These are phyloP conservation scores for Angomonas ambiguus DNA, from an alignment of 208 protist genomes.

Conservation along the genomic window DNA sequence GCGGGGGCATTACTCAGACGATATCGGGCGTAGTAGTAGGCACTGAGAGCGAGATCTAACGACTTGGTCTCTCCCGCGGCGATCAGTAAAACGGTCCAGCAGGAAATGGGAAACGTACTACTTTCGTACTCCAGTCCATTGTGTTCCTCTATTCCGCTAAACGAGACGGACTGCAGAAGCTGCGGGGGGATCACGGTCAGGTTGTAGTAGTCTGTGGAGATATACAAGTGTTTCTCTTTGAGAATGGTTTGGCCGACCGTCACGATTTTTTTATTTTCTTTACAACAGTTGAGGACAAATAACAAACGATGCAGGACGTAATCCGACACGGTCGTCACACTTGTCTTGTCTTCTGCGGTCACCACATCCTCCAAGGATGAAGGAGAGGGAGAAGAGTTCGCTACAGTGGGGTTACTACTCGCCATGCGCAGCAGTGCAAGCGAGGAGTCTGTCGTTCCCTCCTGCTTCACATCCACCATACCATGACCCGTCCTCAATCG, in stretches of 20 bases:
- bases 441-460: not conserved
- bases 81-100: constrained; percentile 72
- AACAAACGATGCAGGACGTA: constrained; percentile 36
- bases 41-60: constrained; percentile 50
- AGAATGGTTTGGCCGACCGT: constrained; percentile 33
- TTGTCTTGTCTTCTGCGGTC: not conserved
- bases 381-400: too few species aligned
- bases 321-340: constrained; percentile 12
- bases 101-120: constrained; percentile 9
- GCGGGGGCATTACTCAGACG: constrained; percentile 9
- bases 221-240: not conserved
- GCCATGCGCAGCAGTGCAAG: constrained; percentile 1
- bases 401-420: not conserved
- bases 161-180: too few species aligned
- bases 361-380: constrained; percentile 1
- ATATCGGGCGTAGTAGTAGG: constrained; percentile 26
- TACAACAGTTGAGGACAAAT: constrained; percentile 43
- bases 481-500: not conserved
- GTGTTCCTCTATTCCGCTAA: too few species aligned
- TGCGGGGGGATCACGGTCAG: too few species aligned
- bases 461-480: not conserved
- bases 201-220: not conserved
- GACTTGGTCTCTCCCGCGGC: constrained; percentile 50
- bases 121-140: too few species aligned
- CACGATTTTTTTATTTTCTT: constrained; percentile 45